Evolutionary conservation across 306 rosid species (phyloP).

Genomic region (Sicyos edulis): DNA sequence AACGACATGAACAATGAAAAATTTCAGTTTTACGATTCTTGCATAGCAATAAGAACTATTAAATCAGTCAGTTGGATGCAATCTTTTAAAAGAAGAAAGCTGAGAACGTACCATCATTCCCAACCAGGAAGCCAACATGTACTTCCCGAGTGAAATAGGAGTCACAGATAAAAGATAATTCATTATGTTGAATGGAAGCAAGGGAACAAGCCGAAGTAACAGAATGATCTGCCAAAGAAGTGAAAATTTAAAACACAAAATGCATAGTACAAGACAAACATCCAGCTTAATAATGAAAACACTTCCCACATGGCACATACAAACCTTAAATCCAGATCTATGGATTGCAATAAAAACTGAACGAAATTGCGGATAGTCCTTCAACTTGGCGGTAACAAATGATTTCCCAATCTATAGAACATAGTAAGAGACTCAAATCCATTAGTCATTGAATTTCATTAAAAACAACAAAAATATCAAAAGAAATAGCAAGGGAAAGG

Average conservation of each 20-base stretch:
- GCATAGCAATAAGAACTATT: not conserved
- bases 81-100: constrained; percentile 19
- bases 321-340: constrained; percentile 24
- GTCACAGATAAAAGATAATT: constrained; percentile 90
- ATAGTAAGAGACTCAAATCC: not conserved
- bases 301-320: not conserved
- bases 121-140: constrained; percentile 91
- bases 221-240: constrained; percentile 61
- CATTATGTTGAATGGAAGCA: constrained; percentile 83
- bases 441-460: not conserved
- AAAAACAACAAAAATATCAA: not conserved
- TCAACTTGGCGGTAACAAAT: constrained; percentile 21
- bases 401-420: constrained; percentile 18
- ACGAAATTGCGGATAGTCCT: constrained; percentile 17
- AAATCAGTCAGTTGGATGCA: constrained; percentile 5
- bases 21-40: not conserved
- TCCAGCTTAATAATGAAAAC: not conserved
- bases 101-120: constrained; percentile 87
- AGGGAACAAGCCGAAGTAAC: constrained; percentile 92
- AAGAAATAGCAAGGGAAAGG: not conserved
- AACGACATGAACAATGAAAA: not conserved
- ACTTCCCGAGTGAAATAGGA: constrained; percentile 74
- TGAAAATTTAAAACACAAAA: not conserved
- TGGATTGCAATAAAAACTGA: constrained; percentile 21
- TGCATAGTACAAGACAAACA: not conserved